Evolutionary conservation across 2,329 filamentous ascomycete species (phyloP), one percentile per base, ranked within the genome.

Genomic region (Penicillium griseofulvum): DNA sequence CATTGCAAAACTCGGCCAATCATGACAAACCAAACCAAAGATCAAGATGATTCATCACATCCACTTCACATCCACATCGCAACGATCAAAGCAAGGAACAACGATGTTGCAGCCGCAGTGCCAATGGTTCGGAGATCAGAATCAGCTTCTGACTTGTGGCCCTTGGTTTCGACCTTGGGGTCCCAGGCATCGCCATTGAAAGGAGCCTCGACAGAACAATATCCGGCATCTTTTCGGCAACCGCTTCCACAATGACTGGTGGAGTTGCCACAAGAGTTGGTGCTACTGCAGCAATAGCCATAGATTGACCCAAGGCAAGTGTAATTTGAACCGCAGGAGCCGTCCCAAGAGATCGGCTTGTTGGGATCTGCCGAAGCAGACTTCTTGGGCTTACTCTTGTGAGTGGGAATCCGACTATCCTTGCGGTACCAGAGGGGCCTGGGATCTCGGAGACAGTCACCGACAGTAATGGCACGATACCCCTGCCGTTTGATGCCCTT

Each of bases 401-500:
- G 55, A 28, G 49, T 36, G 42, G 56, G 43, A 56, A 59, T 60
- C 46, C 63, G 61, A 12, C 63, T 65, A 51, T 76, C 76, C 56
- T 68, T 69, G 51, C 75, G 75, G 56, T 77, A 78, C 74, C 75
- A 77, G 45, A 71, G 64, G 10, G 72, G 64, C 5, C 67, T 63
- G 3, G 70, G 66, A 37, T 78, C 75, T 12, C 65, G 65, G 7
- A 78, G 64, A 56, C 76, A 78, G 50, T 78, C 74, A 19, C 74
- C 76, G 9, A 78, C 67, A n/a, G 76, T 76, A 44, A 77, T 72
- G 3, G 74, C 68, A 44, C 67, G 67, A 54, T 72, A 76, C 5
- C 68, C 68, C 17, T 69, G 63, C 24, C 63, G 62, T 29, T 55
- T 54, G 31, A 71, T 60, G 36, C 58, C 64, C 24, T 69, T 61